These are phyloP conservation scores for Micractinium sp. DNA, from an alignment of 139 green algal genomes.

Conservation along the genomic window DNA sequence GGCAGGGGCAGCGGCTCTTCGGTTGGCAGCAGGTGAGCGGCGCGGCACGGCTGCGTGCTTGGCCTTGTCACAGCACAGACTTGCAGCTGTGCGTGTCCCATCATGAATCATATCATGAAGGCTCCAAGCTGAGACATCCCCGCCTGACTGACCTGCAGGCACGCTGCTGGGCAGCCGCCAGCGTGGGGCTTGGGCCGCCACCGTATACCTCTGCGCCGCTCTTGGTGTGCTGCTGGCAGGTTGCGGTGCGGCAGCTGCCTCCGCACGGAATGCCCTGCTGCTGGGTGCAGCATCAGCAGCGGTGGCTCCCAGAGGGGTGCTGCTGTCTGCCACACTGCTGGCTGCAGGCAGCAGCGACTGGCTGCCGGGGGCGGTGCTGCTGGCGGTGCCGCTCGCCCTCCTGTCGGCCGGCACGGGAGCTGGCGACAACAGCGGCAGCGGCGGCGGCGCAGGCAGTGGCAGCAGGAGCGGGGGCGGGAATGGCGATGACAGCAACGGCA, in stretches of 20 bases:
- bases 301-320: background rate
- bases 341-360: background rate
- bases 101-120: background rate
- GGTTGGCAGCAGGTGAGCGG: background rate
- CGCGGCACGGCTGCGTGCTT: no score
- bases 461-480: background rate
- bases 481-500: background rate
- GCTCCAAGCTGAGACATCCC: background rate
- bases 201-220: background rate
- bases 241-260: background rate
- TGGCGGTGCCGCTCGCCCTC: background rate
- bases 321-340: background rate
- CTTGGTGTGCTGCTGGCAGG: background rate
- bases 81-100: background rate
- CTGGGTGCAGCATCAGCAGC: background rate
- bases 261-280: background rate
- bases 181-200: background rate
- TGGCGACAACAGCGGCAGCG: background rate
- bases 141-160: background rate
- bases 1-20: background rate
- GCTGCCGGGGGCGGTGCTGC: slow-evolving; percentile 18
- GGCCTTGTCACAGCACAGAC: background rate
- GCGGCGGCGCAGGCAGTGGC: background rate
- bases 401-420: no score
- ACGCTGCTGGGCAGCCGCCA: background rate